Conservation (phyloP, 495 filamentous ascomycete genomes). For the Aspergillus wentii region DNA sequence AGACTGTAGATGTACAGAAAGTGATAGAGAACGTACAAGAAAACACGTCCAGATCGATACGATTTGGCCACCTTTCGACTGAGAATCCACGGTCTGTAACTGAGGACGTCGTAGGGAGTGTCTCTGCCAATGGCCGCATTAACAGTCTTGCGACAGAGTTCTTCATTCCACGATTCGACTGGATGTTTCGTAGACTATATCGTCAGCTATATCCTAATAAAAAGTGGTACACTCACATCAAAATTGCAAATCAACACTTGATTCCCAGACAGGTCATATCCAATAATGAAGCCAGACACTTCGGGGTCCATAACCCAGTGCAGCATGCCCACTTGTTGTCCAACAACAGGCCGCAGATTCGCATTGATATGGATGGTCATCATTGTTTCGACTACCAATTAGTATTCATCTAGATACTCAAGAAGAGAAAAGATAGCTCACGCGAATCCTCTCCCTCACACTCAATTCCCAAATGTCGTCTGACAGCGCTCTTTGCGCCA, state of each 20-base stretch:
- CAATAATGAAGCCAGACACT: slow-evolving; percentile 35
- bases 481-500: slow-evolving; percentile 30
- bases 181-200: slow-evolving; percentile 23
- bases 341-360: slow-evolving; percentile 27
- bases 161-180: slow-evolving; percentile 29
- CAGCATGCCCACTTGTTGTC: slow-evolving; percentile 36
- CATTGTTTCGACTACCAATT: slow-evolving; percentile 32
- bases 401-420: not conserved
- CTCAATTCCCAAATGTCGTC: slow-evolving; percentile 22
- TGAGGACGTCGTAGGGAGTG: slow-evolving; percentile 30
- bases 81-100: slow-evolving; percentile 35
- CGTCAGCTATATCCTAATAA: not conserved
- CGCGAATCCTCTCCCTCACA: slow-evolving; percentile 35
- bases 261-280: slow-evolving; percentile 31
- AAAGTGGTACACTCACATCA: slow-evolving; percentile 17
- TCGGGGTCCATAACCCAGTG: slow-evolving; percentile 41
- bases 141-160: slow-evolving; percentile 25
- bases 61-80: slow-evolving; percentile 31
- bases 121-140: slow-evolving; percentile 27
- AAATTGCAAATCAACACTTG: slow-evolving; percentile 39
- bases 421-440: slow-evolving; percentile 7
- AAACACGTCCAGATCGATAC: slow-evolving; percentile 24
- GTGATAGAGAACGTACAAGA: slow-evolving; percentile 24
- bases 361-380: slow-evolving; percentile 44
- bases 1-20: not conserved